phyloP scores from a whole-genome alignment of 768 basidiomycete species.

The Calvatia gigantea region DNA sequence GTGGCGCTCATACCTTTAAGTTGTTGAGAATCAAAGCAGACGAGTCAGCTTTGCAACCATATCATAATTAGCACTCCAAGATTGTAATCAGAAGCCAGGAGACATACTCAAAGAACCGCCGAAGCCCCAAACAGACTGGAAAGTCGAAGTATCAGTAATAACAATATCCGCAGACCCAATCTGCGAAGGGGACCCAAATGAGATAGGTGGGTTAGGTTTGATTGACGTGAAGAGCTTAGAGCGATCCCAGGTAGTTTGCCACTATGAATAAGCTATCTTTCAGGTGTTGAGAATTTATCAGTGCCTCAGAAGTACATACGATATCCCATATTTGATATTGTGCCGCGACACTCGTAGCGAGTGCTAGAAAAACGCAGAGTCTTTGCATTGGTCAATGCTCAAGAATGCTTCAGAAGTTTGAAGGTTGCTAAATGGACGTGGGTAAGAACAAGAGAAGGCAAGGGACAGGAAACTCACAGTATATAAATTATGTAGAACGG shows the following conservation, averaged over 20 bases:
- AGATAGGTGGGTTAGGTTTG: conserved; percentile 39
- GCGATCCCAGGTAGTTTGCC: conserved; percentile 52
- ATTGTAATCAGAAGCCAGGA: neutral
- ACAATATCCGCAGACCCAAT: conserved; percentile 56
- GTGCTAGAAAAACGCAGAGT: neutral
- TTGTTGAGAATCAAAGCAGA: conserved; percentile 55
- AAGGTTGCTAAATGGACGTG: neutral
- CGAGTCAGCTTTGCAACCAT: conserved; percentile 54
- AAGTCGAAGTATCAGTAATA: conserved; percentile 44
- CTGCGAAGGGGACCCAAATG: conserved; percentile 46
- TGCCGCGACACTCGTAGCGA: conserved; percentile 16
- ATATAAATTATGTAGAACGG: no score
- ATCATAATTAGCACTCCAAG: neutral
- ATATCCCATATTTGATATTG: conserved; percentile 51
- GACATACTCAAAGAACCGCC: conserved; percentile 57
- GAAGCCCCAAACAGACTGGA: conserved; percentile 61
- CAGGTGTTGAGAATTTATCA: neutral
- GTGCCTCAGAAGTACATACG: conserved; percentile 27
- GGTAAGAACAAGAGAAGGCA: neutral
- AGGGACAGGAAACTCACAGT: neutral
- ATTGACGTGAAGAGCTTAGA: conserved; percentile 45
- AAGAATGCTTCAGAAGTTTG: neutral
- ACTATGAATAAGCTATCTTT: conserved; percentile 29
- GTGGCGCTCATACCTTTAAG: conserved; percentile 45
- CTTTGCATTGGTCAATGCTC: neutral